Percentiles rank a stretch among this genome's conserved stretches.
phyloP scores from a whole-genome alignment of 331 rosid genomes.

The Quercus phellos region DNA sequence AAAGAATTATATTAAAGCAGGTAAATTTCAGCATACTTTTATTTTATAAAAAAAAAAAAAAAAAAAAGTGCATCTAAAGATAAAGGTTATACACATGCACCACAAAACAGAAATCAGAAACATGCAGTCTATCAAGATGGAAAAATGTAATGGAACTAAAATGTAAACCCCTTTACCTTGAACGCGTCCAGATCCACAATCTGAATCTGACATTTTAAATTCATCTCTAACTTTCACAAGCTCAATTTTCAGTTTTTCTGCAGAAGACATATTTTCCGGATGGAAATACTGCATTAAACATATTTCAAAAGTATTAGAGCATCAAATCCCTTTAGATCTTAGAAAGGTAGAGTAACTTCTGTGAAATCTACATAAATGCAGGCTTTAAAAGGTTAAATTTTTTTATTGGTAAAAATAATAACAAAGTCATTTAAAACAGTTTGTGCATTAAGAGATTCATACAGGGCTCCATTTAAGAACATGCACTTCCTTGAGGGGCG shows the following conservation, averaged over 20 bases:
- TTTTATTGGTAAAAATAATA: too few species aligned
- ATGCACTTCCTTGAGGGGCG: background rate
- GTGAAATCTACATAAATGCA: background rate
- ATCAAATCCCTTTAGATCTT: background rate
- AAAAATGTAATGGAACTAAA: background rate
- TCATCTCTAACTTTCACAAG: constrained; percentile 76
- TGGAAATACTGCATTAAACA: constrained; percentile 70
- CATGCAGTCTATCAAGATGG: background rate
- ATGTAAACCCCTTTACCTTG: constrained; percentile 56
- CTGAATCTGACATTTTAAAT: constrained; percentile 87
- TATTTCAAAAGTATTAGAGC: constrained; percentile 13
- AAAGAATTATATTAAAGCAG: background rate
- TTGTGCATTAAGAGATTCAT: background rate
- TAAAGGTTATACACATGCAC: background rate
- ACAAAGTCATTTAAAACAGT: too few species aligned
- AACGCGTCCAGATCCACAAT: constrained; percentile 85
- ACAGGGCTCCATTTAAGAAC: background rate
- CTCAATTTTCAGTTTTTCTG: constrained; percentile 76
- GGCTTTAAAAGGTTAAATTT: background rate
- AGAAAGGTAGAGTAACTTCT: background rate
- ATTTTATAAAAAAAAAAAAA: background rate
- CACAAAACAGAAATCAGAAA: background rate
- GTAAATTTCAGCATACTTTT: background rate
- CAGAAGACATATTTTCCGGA: constrained; percentile 87
- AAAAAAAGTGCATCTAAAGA: background rate